Conservation (phyloP, 352 stramenopile species). For the Phytophthora vignae region DNA sequence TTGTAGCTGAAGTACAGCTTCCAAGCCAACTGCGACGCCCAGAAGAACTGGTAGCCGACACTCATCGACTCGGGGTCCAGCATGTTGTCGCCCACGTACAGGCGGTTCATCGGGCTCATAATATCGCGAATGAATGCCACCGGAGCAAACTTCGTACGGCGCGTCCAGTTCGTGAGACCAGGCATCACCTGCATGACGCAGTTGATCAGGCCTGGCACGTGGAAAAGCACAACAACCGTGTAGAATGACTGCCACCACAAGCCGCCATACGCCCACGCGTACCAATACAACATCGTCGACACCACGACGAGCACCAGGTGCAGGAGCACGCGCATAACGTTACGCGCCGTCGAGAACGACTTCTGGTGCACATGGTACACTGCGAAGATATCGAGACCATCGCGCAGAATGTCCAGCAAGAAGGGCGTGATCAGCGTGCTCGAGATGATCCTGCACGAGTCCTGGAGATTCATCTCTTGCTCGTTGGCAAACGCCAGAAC, state of each 20-base stretch:
- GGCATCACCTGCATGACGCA: conserved; percentile 82
- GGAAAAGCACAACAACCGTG: conserved; percentile 53
- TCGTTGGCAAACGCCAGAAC: conserved; percentile 93
- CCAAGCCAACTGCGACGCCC: conserved; percentile 94
- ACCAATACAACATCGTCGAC: conserved; percentile 85
- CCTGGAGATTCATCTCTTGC: conserved; percentile 91
- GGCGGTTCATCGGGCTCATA: conserved; percentile 96
- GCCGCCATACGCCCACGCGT: conserved; percentile 69
- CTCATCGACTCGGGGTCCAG: conserved; percentile 93
- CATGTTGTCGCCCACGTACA: conserved; percentile 97
- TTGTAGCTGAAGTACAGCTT: conserved; percentile 99
- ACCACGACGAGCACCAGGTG: conserved; percentile 69
- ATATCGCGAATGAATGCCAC: conserved; percentile 79
- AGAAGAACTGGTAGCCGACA: conserved; percentile 95
- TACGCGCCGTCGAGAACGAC: conserved; percentile 73
- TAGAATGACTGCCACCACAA: conserved; percentile 80
- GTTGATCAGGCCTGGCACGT: conserved; percentile 78
- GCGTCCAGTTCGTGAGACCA: conserved; percentile 84
- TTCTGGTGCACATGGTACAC: conserved; percentile 70
- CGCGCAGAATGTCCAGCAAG: conserved; percentile 89
- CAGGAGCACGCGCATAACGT: conserved; percentile 88
- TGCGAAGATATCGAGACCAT: conserved; percentile 92
- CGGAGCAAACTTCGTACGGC: conserved; percentile 68
- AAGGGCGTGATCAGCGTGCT: conserved; percentile 94
- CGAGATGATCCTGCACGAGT: conserved; percentile 88